Percentiles rank a stretch among this genome's conserved stretches.
phyloP scores from a whole-genome alignment of 1,284 basidiomycete species.

The Sporisorium exsertum region DNA sequence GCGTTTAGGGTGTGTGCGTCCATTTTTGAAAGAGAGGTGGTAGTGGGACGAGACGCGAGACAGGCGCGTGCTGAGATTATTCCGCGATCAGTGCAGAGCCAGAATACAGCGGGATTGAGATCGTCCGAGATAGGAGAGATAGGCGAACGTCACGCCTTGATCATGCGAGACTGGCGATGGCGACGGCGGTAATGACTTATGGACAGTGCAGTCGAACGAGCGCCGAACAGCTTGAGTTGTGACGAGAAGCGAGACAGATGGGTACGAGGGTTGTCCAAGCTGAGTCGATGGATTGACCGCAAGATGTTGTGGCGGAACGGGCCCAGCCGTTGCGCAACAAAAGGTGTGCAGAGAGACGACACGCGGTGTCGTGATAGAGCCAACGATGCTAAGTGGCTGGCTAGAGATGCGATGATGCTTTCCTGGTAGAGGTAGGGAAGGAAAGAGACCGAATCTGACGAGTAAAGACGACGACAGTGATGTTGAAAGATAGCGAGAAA shows the following conservation, averaged over 20 bases:
- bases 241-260: no score
- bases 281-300: neutral
- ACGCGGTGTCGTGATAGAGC: neutral
- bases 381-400: neutral
- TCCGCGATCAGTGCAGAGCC: neutral
- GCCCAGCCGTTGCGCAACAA: conserved; percentile 2
- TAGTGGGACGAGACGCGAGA: neutral
- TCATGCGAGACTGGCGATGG: conserved; percentile 2
- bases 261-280: neutral
- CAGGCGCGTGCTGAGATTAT: neutral
- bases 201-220: neutral
- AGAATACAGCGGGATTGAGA: neutral
- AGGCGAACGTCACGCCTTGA: neutral
- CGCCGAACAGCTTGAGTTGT: neutral
- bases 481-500: neutral
- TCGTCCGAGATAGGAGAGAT: neutral
- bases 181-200: neutral
- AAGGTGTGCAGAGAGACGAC: neutral
- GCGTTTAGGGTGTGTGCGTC: conserved; percentile 67
- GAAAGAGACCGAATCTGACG: neutral
- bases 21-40: conserved; percentile 37
- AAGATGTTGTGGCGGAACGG: neutral
- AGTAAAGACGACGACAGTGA: neutral
- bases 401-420: neutral
- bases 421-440: neutral